A percentile compares a stretch with the other conserved stretches of the same genome.
Evolutionary conservation across 208 protist genomes (phyloP).

Genomic region (Porcisia hertigi): DNA sequence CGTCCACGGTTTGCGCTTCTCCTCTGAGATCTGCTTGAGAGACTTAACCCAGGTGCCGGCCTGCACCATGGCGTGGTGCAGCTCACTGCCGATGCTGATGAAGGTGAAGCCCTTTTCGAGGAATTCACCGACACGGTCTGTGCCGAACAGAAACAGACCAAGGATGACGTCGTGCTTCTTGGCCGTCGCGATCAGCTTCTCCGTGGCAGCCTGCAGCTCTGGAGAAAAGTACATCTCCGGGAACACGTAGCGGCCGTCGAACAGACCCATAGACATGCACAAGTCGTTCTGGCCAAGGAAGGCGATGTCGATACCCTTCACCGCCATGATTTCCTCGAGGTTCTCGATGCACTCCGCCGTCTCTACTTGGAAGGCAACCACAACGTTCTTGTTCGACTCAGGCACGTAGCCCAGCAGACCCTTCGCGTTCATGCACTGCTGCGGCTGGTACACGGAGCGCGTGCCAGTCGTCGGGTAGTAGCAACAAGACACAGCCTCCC

Average conservation of each 20-base stretch:
- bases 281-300: constrained; percentile 85
- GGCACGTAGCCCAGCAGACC: constrained; percentile 79
- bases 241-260: constrained; percentile 82
- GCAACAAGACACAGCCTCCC: constrained; percentile 77
- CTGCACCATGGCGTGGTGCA: constrained; percentile 82
- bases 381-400: constrained; percentile 75
- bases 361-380: constrained; percentile 84
- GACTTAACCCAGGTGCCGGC: constrained; percentile 58
- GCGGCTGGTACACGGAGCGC: constrained; percentile 74
- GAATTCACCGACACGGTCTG: constrained; percentile 81
- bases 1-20: constrained; percentile 62
- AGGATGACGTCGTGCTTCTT: constrained; percentile 73
- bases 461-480: constrained; percentile 78
- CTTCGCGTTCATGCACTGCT: constrained; percentile 81
- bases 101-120: constrained; percentile 82
- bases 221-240: constrained; percentile 81
- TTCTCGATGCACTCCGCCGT: constrained; percentile 80
- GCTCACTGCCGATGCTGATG: constrained; percentile 78
- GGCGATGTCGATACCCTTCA: constrained; percentile 79
- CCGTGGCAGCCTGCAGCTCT: constrained; percentile 68
- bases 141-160: constrained; percentile 78
- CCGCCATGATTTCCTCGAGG: constrained; percentile 80
- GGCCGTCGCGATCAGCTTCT: constrained; percentile 67
- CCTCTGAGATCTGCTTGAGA: constrained; percentile 53
- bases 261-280: constrained; percentile 86